Base-by-base conservation (phyloP, 257 asterid species). In the Coffea canephora region DNA sequence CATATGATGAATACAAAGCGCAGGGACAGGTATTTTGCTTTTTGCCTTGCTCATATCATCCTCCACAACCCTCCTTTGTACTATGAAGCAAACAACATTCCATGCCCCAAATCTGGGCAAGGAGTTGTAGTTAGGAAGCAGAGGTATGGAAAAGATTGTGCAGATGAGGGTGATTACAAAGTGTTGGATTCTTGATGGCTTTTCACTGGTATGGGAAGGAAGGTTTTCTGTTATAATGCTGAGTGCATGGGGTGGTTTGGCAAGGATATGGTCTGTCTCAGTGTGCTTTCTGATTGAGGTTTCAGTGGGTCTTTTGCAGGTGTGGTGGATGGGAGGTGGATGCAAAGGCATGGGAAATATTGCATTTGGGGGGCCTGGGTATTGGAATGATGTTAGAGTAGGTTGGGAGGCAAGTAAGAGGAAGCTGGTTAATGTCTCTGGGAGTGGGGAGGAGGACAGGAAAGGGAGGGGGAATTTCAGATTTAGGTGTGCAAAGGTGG, bases 1-100 rank as follows among this genome's bases (percentile, higher is more conserved):
- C 98, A 34, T 96, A 92, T 82, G 97, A 94, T 84, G 98, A 89
- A 78, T 85, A 87, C 89, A 94, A 92, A 89, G 91, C 99, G 75
- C 95, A 85, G 89, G 99, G 99, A 65, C 99, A 94, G 97, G 99
- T 95, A 90, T 79, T 61, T 64, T 76, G 69, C 50, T 77, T 25
- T 77, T 69, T 81, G 50, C 45, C 39, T 49, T 14, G 21, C 8
- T 31, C 11, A 7, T 70, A 41, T 16, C 12, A 12, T 67, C 11
- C 25, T 21, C 43, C 49, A 34, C 27, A 46, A 41, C 27, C 31
- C 46, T 34, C 76, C 48, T 55, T 55, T 55, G 18, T 55, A 15
- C 18, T 15, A 0, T 55, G 62, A n/a, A 14, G 4, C 62, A 55
- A 21, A 57, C 65, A 57, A 18, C 10, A 57, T 57, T 16, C 25